Conservation (phyloP, 768 basidiomycete species). For the Suillus luteus region DNA sequence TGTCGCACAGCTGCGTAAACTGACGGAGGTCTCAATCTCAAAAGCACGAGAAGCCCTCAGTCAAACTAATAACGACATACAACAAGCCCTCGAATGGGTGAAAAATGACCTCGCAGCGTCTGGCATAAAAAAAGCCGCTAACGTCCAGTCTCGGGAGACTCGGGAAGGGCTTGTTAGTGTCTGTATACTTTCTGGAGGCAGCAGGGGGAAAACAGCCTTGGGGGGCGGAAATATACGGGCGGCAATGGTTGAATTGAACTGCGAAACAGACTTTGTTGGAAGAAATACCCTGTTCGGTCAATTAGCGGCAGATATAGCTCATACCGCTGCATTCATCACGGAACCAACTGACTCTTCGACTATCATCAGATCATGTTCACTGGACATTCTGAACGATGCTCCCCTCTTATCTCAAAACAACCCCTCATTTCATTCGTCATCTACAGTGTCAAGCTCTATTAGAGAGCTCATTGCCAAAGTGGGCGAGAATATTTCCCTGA, state of each 20-base stretch:
- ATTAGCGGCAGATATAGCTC: slow-evolving; percentile 78
- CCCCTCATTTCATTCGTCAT: slow-evolving; percentile 35
- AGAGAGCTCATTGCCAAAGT: slow-evolving; percentile 72
- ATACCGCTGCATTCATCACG: slow-evolving; percentile 76
- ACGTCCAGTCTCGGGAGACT: slow-evolving; percentile 74
- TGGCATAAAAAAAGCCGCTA: slow-evolving; percentile 80
- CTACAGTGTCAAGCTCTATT: slow-evolving; percentile 64
- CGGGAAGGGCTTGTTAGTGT: slow-evolving; percentile 79
- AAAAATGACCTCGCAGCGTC: slow-evolving; percentile 68
- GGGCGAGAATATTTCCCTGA: slow-evolving; percentile 76
- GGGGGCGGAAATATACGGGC: slow-evolving; percentile 61
- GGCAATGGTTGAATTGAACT: slow-evolving; percentile 89
- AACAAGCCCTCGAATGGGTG: slow-evolving; percentile 79
- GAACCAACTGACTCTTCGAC: slow-evolving; percentile 41
- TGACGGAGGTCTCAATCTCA: slow-evolving; percentile 76
- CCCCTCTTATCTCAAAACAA: slow-evolving; percentile 59
- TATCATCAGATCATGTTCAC: slow-evolving; percentile 50
- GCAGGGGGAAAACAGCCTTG: slow-evolving; percentile 36
- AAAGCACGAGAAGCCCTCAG: slow-evolving; percentile 89
- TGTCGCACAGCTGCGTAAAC: slow-evolving; percentile 83
- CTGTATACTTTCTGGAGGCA: slow-evolving; percentile 70
- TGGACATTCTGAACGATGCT: slow-evolving; percentile 58
- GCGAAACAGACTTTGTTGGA: slow-evolving; percentile 97
- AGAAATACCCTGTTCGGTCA: slow-evolving; percentile 79
- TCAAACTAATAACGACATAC: slow-evolving; percentile 71